Evolutionary conservation across 257 asterid species (phyloP), one percentile per base, ranked within the genome.

Genomic region (Nyctanthes arbortristis): DNA sequence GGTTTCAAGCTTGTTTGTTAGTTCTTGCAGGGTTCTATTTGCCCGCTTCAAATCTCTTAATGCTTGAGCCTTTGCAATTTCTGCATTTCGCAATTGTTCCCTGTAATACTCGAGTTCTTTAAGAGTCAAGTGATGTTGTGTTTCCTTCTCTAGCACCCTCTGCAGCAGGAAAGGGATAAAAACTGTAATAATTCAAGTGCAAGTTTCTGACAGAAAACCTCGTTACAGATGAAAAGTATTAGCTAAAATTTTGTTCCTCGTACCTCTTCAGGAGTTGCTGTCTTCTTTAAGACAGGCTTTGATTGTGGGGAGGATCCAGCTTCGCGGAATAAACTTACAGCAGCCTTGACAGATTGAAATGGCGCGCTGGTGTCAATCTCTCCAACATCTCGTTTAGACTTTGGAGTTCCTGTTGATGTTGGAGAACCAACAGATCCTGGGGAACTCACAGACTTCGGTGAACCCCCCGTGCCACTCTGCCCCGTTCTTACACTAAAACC

Each of bases 81-180:
- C 96, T 1, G 90, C 78, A 27, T 27, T 79, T 65, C 73, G 77
- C 34, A 89, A 70, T 11, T 85, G 84, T 14, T 80, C 85, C 61
- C 77, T 84, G 74, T 81, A 81, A 79, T 72, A 68, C 1, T 79
- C 91, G 0, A 86, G 80, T 63, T 89, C 89, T 74, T 85, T 84
- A 18, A 82, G 40, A 67, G 87, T 82, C 79, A 87, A 77, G 65
- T 82, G 89, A 72, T 87, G 88, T 30, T 83, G 91, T 0, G 97
- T 82, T 72, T 91, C 99, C 78, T 83, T 88, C 77, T 91, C 95
- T 32, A 93, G 77, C 73, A 93, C 97, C 60, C 93, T 77, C 99
- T 91, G 85, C 76, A 73, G 32, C 70, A 58, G 20, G 55, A 1
- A 27, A n/a, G n/a, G n/a, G n/a, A n/a, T n/a, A n/a, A n/a, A n/a